These are phyloP conservation scores for Teunomyces gatunensis DNA, from an alignment of 805 yeast genomes.

Conservation along the genomic window DNA sequence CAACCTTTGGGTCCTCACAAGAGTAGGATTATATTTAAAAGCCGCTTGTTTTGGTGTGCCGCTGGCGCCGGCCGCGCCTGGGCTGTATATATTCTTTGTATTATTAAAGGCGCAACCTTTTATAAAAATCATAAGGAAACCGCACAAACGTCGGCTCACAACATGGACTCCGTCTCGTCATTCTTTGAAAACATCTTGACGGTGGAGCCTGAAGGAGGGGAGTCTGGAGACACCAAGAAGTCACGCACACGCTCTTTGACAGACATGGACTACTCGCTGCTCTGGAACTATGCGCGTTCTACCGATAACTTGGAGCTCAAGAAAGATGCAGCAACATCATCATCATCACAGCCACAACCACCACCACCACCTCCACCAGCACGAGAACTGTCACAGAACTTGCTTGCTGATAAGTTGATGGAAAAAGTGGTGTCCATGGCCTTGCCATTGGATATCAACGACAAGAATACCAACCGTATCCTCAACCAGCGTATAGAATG, in stretches of 20 bases:
- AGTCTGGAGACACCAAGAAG: not conserved
- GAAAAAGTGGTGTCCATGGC: constrained; percentile 73
- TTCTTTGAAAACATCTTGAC: constrained; percentile 36
- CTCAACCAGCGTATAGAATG: constrained; percentile 55
- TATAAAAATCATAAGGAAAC: not conserved
- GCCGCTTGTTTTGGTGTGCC: too few species aligned
- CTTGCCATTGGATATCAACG: constrained; percentile 54
- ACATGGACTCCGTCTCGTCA: constrained; percentile 38
- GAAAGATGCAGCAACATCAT: constrained; percentile 9
- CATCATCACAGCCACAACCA: not conserved
- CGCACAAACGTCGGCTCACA: not conserved
- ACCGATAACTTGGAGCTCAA: constrained; percentile 11
- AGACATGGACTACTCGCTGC: constrained; percentile 15
- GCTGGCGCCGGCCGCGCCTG: not conserved
- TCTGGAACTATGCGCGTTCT: constrained; percentile 24
- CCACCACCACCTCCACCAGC: not conserved
- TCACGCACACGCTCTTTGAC: constrained; percentile 1
- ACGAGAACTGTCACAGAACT: not conserved
- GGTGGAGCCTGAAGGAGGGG: constrained; percentile 15
- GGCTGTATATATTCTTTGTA: not conserved
- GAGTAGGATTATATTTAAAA: too few species aligned
- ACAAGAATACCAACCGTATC: constrained; percentile 38
- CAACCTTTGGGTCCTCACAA: too few species aligned
- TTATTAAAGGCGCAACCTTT: not conserved
- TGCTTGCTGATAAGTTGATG: constrained; percentile 63